Base-by-base conservation (phyloP, 2,329 filamentous ascomycete species). In the Ustulina deusta region DNA sequence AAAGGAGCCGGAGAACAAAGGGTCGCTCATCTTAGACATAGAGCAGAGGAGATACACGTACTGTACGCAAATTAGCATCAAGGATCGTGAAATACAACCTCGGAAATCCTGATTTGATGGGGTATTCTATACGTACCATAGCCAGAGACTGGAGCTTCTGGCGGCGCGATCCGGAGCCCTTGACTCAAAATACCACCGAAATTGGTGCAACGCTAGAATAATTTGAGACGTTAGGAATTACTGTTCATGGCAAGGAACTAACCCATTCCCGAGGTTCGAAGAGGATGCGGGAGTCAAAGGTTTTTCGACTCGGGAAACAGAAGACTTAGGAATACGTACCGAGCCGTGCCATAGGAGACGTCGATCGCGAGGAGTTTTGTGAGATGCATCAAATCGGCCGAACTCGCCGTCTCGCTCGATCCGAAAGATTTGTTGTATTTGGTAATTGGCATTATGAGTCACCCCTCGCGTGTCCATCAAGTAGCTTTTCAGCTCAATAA, bases 261-360 rank as follows among this genome's bases (percentile, higher is more conserved):
- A 17, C n/a, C 40, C 17, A 17, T 17, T 44, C 15, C 29, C 2
- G 9, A 13, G 13, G 15, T n/a, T 29, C 11, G 25, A 6, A 11
- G 3, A n/a, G 7, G 29, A 32, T 32, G 29, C 29, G 4, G 7
- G 7, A 32, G 29, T 32, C 4, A 32, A 32, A 32, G 3, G 7
- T 22, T 46, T 1, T 11, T 22, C 2, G 11, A 22, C 22, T 17
- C 15, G 20, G 32, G 11, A 17, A 38, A 20, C 25, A 6, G 29
- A 36, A 25, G 2, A 20, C 3, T 13, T 13, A 22, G 32, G 3
- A 54, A 40, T 56, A 56, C 52, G 22, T 56, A 56, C 54, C 17
- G 92, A 94, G 17, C 94, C 93, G 77, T 97, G 94, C 94, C 94
- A 97, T 2, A 97, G 85, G 1, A 97, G 87, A 20, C 92, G 89